Base-by-base conservation (phyloP, 768 basidiomycete species). In the Mycena capillaripes region DNA sequence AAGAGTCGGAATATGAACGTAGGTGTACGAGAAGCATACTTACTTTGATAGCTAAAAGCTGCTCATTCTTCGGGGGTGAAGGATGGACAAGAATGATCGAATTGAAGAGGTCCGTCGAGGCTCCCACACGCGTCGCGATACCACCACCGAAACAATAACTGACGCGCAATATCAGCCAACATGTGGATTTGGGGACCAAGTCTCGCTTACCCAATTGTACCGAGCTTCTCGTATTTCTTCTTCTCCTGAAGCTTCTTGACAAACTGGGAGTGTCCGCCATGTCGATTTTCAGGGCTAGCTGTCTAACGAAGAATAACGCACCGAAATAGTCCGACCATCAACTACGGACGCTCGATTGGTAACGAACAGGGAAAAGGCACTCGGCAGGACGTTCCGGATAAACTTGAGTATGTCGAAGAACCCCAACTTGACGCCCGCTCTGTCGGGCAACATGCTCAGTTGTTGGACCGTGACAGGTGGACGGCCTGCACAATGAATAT, bases 221-320 rank as follows among this genome's bases (percentile, higher is more conserved):
- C 86, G 50, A 88, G 75, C 50, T 83, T 85, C 55, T 82, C 77
- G 53, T 88, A 88, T 57, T 83, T 78, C 73, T 84, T 86, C 71
- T 82, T 78, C 32, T 78, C 80, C 57, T 82, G 81, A 16, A 87
- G 52, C 52, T 81, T 78, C 19, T 74, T 57, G 36, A 86, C 81
- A 65, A 86, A 83, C 86, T 88, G 38, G 21, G 10, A 16, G 7
- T 38, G 38, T 7, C 14, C 48, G 3, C 29, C 17, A 29, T 2
- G 6, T 30, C 4, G 32, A 55, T 32, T 5, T 55, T 17, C 29
- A 30, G 1, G n/a, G 16, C 19, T 21, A 21, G 42, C 19, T 12
- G 42, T 29, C 29, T 16, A 16, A 10, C 38, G 56, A 34, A 21
- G 29, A 8, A 34, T 6, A 30, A 74, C 80, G 29, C 67, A 85